Percentiles rank a stretch among this genome's conserved stretches.
Evolutionary conservation across 371 early-diverging fungal species (phyloP).

Genomic region (Mortierella sp.): DNA sequence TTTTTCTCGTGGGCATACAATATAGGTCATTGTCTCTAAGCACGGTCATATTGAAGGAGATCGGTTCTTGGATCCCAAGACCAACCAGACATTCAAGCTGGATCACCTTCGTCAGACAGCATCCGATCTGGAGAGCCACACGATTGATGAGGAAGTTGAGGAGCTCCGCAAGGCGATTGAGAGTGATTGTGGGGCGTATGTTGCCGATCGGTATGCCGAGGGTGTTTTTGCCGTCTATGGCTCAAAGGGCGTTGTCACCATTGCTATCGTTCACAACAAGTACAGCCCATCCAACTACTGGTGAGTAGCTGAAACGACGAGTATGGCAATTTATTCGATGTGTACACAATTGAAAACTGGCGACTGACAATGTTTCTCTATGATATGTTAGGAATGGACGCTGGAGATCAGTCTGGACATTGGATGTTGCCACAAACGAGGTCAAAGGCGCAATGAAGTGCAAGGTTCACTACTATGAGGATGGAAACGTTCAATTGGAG

Average conservation of each 20-base stretch:
- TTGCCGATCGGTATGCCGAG: slow-evolving; percentile 83
- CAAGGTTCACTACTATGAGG: slow-evolving; percentile 97
- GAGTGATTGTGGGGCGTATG: slow-evolving; percentile 70
- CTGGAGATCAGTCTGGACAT: slow-evolving; percentile 90
- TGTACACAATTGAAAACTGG: background rate
- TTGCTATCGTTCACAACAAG: slow-evolving; percentile 89
- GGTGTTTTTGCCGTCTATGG: slow-evolving; percentile 80
- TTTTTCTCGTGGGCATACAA: background rate
- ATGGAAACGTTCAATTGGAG: slow-evolving; percentile 97
- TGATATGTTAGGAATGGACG: slow-evolving; percentile 82
- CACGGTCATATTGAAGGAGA: slow-evolving; percentile 74
- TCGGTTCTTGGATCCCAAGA: slow-evolving; percentile 82
- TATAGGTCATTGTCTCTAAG: slow-evolving; percentile 82
- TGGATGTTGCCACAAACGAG: slow-evolving; percentile 67
- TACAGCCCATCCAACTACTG: slow-evolving; percentile 94
- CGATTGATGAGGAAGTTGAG: slow-evolving; percentile 64
- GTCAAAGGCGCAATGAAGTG: slow-evolving; percentile 81
- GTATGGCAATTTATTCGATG: background rate
- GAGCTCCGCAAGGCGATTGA: slow-evolving; percentile 75
- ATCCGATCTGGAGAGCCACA: slow-evolving; percentile 70
- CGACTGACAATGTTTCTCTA: background rate
- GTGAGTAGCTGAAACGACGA: slow-evolving; percentile 54
- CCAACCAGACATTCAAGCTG: slow-evolving; percentile 74
- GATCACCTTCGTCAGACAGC: slow-evolving; percentile 82
- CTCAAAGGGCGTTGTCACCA: slow-evolving; percentile 64